phyloP scores from a whole-genome alignment of 2,329 filamentous ascomycete species.

The Colletotrichum neosansevieriae region DNA sequence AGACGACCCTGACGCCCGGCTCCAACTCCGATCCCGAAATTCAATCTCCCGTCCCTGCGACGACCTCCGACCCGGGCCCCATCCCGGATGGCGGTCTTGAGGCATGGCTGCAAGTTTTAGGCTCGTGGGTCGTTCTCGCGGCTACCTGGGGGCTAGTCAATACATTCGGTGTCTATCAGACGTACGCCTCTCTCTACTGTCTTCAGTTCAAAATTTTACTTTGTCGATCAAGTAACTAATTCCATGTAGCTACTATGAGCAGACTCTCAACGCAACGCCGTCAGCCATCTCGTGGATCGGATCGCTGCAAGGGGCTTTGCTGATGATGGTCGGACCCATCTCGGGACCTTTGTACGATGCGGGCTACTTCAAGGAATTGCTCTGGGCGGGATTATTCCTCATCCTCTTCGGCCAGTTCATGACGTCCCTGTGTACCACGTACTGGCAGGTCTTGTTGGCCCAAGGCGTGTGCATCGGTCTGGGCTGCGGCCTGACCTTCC shows the following conservation, averaged over 20 bases:
- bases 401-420: slow-evolving; percentile 58
- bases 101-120: slow-evolving; percentile 46
- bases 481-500: slow-evolving; percentile 51
- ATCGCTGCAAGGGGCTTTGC: slow-evolving; percentile 55
- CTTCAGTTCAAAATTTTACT: too few relatives aligned
- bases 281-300: slow-evolving; percentile 61
- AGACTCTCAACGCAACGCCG: slow-evolving; percentile 49
- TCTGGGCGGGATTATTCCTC: slow-evolving; percentile 51
- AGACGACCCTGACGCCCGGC: slow-evolving; percentile 21
- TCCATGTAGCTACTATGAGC: slow-evolving; percentile 51
- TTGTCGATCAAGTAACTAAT: too few relatives aligned
- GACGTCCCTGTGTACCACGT: slow-evolving; percentile 57
- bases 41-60: neutral
- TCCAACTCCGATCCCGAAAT: slow-evolving; percentile 17
- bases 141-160: slow-evolving; percentile 52
- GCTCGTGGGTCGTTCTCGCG: slow-evolving; percentile 41
- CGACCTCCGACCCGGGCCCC: slow-evolving; percentile 23
- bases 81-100: slow-evolving; percentile 44
- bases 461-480: slow-evolving; percentile 55
- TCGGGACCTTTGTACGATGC: slow-evolving; percentile 57
- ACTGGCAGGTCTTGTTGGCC: slow-evolving; percentile 57
- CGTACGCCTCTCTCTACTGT: slow-evolving; percentile 21
- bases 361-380: slow-evolving; percentile 54
- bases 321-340: slow-evolving; percentile 55
- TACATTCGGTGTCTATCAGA: slow-evolving; percentile 60